phyloP scores from a whole-genome alignment of 116 monocot genomes.

The Thalassia testudinum region DNA sequence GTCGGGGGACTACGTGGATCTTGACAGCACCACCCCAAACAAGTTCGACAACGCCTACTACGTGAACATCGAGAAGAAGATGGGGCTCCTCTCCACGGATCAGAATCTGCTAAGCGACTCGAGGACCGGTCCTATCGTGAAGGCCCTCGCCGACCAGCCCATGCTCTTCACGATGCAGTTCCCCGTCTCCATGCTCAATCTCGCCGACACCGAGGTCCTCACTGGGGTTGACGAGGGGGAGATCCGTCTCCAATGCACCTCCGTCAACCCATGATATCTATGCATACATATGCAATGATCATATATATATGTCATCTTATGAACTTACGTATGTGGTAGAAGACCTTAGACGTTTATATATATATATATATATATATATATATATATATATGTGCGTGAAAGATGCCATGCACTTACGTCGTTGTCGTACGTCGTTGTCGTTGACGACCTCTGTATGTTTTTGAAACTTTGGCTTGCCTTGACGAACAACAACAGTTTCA shows the following conservation, averaged over 20 bases:
- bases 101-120: conserved; percentile 60
- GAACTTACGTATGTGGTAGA: no score
- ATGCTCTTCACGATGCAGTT: conserved; percentile 67
- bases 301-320: no score
- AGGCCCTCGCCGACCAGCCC: conserved; percentile 30
- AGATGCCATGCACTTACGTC: no score
- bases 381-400: no score
- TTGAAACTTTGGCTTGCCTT: no score
- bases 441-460: no score
- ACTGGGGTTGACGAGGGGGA: conserved; percentile 55
- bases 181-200: conserved; percentile 57
- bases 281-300: no score
- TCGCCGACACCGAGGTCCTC: conserved; percentile 48
- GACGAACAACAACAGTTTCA: no score
- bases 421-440: no score
- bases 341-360: no score
- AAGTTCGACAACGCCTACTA: conserved; percentile 65
- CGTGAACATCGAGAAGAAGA: conserved; percentile 39
- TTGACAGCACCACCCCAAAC: conserved; percentile 45
- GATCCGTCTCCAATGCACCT: conserved; percentile 67
- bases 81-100: conserved; percentile 63
- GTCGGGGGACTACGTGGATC: conserved; percentile 45
- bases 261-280: conserved; percentile 9
- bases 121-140: conserved; percentile 35
- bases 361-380: no score